phyloP scores from a whole-genome alignment of 2,329 filamentous ascomycete species.

The Lasiodiplodia hormozganensis region DNA sequence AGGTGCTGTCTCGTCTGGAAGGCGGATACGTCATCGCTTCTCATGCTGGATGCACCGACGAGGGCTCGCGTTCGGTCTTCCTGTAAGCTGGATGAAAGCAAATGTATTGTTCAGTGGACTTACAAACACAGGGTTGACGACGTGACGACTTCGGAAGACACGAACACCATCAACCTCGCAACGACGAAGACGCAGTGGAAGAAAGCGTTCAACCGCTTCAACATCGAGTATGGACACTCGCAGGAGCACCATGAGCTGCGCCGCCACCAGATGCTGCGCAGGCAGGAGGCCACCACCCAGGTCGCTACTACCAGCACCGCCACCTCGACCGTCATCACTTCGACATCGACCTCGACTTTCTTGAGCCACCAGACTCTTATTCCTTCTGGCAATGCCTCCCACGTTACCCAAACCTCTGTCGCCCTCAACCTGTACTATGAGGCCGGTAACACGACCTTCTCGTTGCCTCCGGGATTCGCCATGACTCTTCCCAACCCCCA shows the following conservation, averaged over 20 bases:
- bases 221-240: conserved; percentile 44
- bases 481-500: conserved; percentile 33
- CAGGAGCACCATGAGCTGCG: conserved; percentile 40
- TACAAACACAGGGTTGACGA: conserved; percentile 35
- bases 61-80: conserved; percentile 45
- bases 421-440: conserved; percentile 37
- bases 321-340: neutral
- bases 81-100: conserved; percentile 34
- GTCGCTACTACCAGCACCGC: neutral
- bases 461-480: conserved; percentile 29
- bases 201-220: conserved; percentile 40
- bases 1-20: conserved; percentile 36
- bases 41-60: conserved; percentile 45
- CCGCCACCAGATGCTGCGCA: neutral
- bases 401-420: conserved; percentile 26
- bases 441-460: conserved; percentile 38
- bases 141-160: conserved; percentile 36
- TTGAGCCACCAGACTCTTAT: conserved; percentile 34
- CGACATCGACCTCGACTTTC: conserved; percentile 2
- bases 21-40: conserved; percentile 47
- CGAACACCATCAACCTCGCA: conserved; percentile 38
- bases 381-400: conserved; percentile 35
- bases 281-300: neutral
- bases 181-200: conserved; percentile 38
- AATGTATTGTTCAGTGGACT: neutral